phyloP scores from a whole-genome alignment of 352 stramenopile species.

The Globisporangium lucens region DNA sequence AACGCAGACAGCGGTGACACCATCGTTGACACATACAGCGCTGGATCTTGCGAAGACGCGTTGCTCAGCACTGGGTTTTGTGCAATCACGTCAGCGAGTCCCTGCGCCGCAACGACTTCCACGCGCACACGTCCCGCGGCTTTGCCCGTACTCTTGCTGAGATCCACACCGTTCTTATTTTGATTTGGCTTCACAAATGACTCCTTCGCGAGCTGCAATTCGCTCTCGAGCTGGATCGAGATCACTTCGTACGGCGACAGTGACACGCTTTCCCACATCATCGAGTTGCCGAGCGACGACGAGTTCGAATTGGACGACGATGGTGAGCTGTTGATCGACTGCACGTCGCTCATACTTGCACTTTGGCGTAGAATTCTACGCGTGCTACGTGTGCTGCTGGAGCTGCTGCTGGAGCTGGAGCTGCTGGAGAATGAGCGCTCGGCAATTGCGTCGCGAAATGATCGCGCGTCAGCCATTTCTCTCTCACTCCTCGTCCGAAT shows the following conservation, averaged over 20 bases:
- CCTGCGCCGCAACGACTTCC: conserved; percentile 45
- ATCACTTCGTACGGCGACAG: conserved; percentile 68
- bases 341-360: conserved; percentile 34
- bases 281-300: conserved; percentile 47
- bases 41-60: conserved; percentile 17
- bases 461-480: conserved; percentile 9
- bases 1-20: conserved; percentile 57
- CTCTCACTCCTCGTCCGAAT: not conserved
- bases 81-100: conserved; percentile 27
- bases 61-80: conserved; percentile 32
- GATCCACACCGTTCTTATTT: conserved; percentile 80
- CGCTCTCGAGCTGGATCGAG: conserved; percentile 67
- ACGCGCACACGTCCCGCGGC: conserved; percentile 49
- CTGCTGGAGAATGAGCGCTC: not conserved
- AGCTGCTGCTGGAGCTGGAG: not conserved
- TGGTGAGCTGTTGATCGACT: conserved; percentile 38
- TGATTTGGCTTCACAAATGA: conserved; percentile 33
- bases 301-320: conserved; percentile 32
- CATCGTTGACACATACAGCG: conserved; percentile 58
- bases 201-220: conserved; percentile 56
- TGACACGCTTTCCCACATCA: conserved; percentile 78
- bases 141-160: conserved; percentile 51
- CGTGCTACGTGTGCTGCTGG: not conserved
- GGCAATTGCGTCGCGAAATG: conserved; percentile 6
- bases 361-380: not conserved